phyloP scores from a whole-genome alignment of 306 rosid species.

The Medicago ruthenica region DNA sequence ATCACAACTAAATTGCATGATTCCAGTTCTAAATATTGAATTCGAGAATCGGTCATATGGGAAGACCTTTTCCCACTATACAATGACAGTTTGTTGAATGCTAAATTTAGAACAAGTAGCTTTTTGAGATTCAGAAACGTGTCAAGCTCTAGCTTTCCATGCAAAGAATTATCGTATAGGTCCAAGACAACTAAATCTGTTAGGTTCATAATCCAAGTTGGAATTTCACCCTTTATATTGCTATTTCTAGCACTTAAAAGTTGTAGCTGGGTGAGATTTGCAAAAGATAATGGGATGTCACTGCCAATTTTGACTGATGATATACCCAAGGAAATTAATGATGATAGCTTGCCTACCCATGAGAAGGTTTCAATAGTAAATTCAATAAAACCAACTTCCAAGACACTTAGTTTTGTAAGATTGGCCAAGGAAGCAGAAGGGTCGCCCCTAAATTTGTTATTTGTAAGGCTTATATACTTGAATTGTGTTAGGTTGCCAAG shows the following conservation, averaged over 20 bases:
- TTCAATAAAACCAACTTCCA: slow-evolving; percentile 21
- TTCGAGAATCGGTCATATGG: neutral
- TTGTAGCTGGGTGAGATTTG: slow-evolving; percentile 5
- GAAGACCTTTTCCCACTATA: neutral
- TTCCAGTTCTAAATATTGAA: neutral
- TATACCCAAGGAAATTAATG: neutral
- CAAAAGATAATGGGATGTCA: slow-evolving; percentile 23
- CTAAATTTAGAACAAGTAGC: neutral
- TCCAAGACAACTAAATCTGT: neutral
- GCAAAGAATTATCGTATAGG: rapidly evolving
- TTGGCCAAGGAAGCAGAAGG: slow-evolving; percentile 13
- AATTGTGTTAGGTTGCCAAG: neutral
- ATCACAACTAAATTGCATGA: slow-evolving; percentile 25
- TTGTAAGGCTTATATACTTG: rapidly evolving
- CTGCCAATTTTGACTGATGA: slow-evolving; percentile 26
- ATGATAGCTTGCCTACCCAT: slow-evolving; percentile 25
- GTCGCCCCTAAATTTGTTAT: neutral
- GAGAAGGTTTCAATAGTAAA: slow-evolving; percentile 27
- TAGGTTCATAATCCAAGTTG: neutral
- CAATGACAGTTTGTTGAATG: neutral
- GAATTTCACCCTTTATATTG: neutral
- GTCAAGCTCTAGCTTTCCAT: slow-evolving; percentile 22
- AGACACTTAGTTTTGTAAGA: neutral
- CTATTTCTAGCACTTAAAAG: neutral
- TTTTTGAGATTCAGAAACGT: neutral